These are phyloP conservation scores for Steccherinum ochraceum DNA, from an alignment of 768 basidiomycete species.

Conservation along the genomic window DNA sequence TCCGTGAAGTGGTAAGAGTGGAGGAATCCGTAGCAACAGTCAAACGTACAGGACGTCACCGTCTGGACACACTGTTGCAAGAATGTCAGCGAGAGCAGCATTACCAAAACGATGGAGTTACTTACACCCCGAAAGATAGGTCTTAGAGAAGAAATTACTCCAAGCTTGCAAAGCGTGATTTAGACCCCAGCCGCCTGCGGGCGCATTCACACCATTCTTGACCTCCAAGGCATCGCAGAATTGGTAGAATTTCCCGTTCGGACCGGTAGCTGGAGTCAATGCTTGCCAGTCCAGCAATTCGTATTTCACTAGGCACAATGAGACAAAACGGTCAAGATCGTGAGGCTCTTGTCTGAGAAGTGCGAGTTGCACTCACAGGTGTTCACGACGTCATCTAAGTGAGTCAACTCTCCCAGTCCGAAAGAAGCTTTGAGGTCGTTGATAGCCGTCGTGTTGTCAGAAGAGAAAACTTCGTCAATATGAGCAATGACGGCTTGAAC, in stretches of 20 bases:
- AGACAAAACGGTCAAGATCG: no score
- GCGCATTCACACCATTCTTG: constrained; percentile 47
- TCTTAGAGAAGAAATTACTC: no score
- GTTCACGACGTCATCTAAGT: constrained; percentile 62
- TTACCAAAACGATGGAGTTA: neutral
- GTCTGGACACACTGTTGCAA: constrained; percentile 45
- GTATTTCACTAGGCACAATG: no score
- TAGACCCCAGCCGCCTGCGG: constrained; percentile 53
- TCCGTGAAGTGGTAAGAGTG: neutral
- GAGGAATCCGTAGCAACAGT: neutral
- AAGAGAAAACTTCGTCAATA: constrained; percentile 50
- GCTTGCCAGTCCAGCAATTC: constrained; percentile 67
- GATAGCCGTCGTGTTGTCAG: constrained; percentile 39
- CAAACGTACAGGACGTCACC: constrained; percentile 39
- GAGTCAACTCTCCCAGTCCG: constrained; percentile 49
- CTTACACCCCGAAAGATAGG: no score
- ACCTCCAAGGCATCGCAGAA: constrained; percentile 70
- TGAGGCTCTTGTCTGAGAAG: no score
- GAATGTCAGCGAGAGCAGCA: constrained; percentile 2
- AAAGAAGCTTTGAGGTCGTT: constrained; percentile 50
- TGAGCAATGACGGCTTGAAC: constrained; percentile 56
- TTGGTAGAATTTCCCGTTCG: constrained; percentile 40
- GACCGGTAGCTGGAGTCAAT: constrained; percentile 45
- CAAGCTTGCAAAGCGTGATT: constrained; percentile 56
- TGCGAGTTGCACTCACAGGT: constrained; percentile 40